Evolutionary conservation across 176 grass and related monocot species (phyloP), one percentile per base, ranked within the genome.

Genomic region (Leersia perrieri): DNA sequence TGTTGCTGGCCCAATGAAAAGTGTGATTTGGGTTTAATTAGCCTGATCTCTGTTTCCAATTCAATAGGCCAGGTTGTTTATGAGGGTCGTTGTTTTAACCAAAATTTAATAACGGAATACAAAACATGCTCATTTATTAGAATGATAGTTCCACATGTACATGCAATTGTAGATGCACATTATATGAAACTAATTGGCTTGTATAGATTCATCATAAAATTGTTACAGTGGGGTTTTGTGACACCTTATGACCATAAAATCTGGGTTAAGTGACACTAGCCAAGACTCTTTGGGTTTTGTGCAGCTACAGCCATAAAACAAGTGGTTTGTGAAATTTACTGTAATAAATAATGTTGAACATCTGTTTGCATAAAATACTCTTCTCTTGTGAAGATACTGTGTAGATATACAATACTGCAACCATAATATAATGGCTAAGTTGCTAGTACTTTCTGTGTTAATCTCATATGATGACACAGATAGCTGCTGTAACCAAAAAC

Each of bases 11-110:
- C 45, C 16, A 16, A 16, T 20, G 15, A 51, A 51, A 51, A 6
- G 15, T 51, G 45, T n/a, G 45, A 51, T 51, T 20, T 20, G 45
- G 60, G 10, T 76, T 75, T 76, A 57, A 40, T 76, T 76, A n/a
- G 33, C 22, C 32, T 60, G 13, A 61, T 40, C 33, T 71, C 7
- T 70, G 68, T 23, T 70, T 25, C 33, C 60, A 41, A 51, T 5
- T 51, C 33, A 81, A 58, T 60, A 71, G 66, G 57, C 66, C 29
- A 41, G n/a, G 33, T 29, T 60, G 23, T 78, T 22, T 78, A 77
- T 63, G 40, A 33, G 49, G 36, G 11, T 41, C 13, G 18, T 80
- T 68, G 9, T 58, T 70, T 39, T 60, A 70, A 34, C 34, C 42
- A 29, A 81, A 60, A 11, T 60, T 32, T 81, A 55, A 60, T 81